Conservation (phyloP, 768 basidiomycete genomes). For the Boletus fagicola region DNA sequence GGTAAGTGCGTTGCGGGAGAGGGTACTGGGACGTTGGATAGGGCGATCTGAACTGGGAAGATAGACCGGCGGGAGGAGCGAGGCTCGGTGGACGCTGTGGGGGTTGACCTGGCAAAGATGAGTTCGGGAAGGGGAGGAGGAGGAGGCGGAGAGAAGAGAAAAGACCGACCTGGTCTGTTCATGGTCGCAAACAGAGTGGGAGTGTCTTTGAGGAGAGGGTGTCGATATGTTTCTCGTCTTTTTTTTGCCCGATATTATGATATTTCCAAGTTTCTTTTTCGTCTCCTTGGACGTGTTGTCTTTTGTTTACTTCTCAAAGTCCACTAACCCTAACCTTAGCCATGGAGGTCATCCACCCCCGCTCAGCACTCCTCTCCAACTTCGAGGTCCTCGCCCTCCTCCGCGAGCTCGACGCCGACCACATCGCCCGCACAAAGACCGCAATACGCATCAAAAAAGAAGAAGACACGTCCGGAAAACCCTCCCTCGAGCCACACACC, state of each 20-base stretch:
- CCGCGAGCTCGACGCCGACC: conserved; percentile 71
- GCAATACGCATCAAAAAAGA: conserved; percentile 76
- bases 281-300: conserved; percentile 25
- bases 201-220: neutral
- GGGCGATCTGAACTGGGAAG: conserved; percentile 60
- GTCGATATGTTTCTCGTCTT: conserved; percentile 9
- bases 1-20: conserved; percentile 29
- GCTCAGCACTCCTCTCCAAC: conserved; percentile 84
- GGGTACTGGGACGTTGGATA: conserved; percentile 40
- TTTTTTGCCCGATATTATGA: conserved; percentile 11
- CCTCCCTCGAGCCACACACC: conserved; percentile 31
- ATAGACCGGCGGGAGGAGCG: conserved; percentile 59
- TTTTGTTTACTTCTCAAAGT: conserved; percentile 21
- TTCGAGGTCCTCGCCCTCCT: conserved; percentile 81
- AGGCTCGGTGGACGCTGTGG: conserved; percentile 79
- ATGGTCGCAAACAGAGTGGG: conserved; percentile 29
- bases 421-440: conserved; percentile 65
- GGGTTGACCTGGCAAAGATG: conserved; percentile 60
- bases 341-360: conserved; percentile 43
- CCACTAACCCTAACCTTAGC: conserved; percentile 24
- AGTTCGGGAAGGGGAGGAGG: conserved; percentile 15
- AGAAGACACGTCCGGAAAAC: conserved; percentile 51
- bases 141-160: neutral
- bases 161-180: conserved; percentile 59
- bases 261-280: conserved; percentile 11